phyloP scores from a whole-genome alignment of 2,329 filamentous ascomycete genomes.

The Curvularia sp. region DNA sequence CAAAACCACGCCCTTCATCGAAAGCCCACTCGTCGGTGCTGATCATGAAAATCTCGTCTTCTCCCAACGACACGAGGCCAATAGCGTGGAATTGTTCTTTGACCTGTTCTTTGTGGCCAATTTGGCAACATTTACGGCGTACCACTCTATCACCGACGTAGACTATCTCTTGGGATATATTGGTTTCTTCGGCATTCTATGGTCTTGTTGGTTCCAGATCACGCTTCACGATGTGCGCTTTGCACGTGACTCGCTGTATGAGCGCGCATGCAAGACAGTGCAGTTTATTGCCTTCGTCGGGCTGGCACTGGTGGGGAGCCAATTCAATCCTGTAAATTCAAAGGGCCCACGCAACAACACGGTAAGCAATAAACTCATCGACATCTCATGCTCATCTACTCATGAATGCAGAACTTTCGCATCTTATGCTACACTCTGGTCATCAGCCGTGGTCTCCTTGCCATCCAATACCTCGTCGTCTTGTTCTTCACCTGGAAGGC shows the following conservation, averaged over 20 bases:
- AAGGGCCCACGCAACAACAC: constrained; percentile 38
- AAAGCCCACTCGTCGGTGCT: constrained; percentile 47
- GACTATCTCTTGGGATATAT: constrained; percentile 47
- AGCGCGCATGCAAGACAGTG: constrained; percentile 48
- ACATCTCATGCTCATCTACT: not conserved
- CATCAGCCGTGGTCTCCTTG: constrained; percentile 43
- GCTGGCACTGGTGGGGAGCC: constrained; percentile 46
- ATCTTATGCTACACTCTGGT: constrained; percentile 48
- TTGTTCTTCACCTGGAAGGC: constrained; percentile 42
- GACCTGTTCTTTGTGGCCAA: constrained; percentile 47
- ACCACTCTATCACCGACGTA: constrained; percentile 49
- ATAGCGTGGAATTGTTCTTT: constrained; percentile 50
- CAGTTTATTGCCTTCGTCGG: constrained; percentile 51
- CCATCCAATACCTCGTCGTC: constrained; percentile 46
- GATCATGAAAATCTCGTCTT: constrained; percentile 48
- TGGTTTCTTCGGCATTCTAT: constrained; percentile 51
- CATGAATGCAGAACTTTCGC: constrained; percentile 41
- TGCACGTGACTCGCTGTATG: constrained; percentile 49
- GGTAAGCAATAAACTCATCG: constrained; percentile 18
- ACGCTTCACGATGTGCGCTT: constrained; percentile 53
- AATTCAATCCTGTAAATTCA: constrained; percentile 42
- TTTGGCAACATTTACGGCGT: constrained; percentile 51
- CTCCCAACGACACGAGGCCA: constrained; percentile 51
- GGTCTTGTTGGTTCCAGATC: constrained; percentile 51
- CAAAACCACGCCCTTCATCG: constrained; percentile 45